These are phyloP conservation scores for Stramenopiles sp. DNA, from an alignment of 352 stramenopile genomes.

Conservation along the genomic window DNA sequence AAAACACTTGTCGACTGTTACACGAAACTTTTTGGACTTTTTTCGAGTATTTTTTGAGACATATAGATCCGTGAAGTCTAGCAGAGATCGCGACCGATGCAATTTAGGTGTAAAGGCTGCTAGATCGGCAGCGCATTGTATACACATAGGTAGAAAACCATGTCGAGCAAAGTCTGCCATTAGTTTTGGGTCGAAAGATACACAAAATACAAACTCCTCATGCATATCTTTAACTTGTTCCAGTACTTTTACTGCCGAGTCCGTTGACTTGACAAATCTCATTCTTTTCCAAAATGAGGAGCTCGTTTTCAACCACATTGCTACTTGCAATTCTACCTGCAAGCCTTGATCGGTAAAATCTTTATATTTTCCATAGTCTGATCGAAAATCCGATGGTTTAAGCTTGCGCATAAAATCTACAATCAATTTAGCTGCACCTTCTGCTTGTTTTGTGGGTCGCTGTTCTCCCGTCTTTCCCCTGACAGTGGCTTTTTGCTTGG, in stretches of 20 bases:
- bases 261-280: neutral
- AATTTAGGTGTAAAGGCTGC: conserved; percentile 39
- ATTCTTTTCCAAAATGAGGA: neutral
- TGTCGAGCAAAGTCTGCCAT: neutral
- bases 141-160: neutral
- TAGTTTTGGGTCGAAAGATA: neutral
- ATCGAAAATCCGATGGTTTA: neutral
- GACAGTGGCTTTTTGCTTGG: neutral
- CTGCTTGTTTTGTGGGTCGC: neutral
- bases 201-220: neutral
- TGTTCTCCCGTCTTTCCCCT: neutral
- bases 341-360: neutral
- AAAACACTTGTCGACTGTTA: conserved; percentile 67
- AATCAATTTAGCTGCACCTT: neutral
- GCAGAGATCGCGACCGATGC: conserved; percentile 55
- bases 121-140: neutral
- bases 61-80: conserved; percentile 37
- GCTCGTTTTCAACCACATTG: neutral
- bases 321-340: neutral
- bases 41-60: conserved; percentile 68
- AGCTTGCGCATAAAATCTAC: neutral
- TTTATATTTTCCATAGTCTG: neutral
- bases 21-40: conserved; percentile 52
- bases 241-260: neutral
- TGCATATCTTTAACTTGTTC: neutral